Base-by-base conservation (phyloP, 352 stramenopile genomes). In the Hyaloperonospora arabidopsidis region DNA sequence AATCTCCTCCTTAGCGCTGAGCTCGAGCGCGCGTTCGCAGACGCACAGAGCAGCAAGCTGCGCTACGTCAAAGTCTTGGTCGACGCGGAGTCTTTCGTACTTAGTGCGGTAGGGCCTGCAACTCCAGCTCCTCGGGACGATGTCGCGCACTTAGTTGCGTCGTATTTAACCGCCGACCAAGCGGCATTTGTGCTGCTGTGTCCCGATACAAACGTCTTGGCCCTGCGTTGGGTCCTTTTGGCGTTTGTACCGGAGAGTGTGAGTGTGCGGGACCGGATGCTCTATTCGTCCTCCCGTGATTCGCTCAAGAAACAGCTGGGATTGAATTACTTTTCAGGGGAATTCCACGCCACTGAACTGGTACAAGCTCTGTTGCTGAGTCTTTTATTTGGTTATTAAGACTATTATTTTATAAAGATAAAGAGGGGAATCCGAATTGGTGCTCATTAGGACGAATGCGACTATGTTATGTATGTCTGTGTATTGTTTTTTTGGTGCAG, bases 261-360 rank as follows among this genome's bases (percentile, higher is more conserved):
- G 43, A 85, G 67, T 38, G 87, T 93, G 47, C 79, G 86, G 22
- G 86, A 95, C 58, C 91, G 91, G 59, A 96, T 96, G 87, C 69
- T 96, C 23, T 96, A 95, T 72, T 95, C 87, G 58, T 95, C 84
- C 40, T 92, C 87, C 46, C 82, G 87, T 39, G 84, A 95, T 28
- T 93, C 85, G 70, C 68, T 96, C 41, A 93, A 94, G 67, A 91
- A 93, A 59, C 82, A 93, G 49, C 74, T 96, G 48, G 87, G 87
- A 12, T 60, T 87, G n/a, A 91, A 91, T 49, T 95, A 95, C 67
- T 96, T 96, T 65, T 70, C 87, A 7, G 85, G 82, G 54, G 87
- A 96, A 51, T 92, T 95, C 54, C 84, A 94, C 60, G 85, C 84
- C 13, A 96, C 84, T 2, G 79, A 93, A 40, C 61, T 86, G 63